Evolutionary conservation across 805 yeast genomes (phyloP).

Genomic region (Kodamaea kaohsiungensis): DNA sequence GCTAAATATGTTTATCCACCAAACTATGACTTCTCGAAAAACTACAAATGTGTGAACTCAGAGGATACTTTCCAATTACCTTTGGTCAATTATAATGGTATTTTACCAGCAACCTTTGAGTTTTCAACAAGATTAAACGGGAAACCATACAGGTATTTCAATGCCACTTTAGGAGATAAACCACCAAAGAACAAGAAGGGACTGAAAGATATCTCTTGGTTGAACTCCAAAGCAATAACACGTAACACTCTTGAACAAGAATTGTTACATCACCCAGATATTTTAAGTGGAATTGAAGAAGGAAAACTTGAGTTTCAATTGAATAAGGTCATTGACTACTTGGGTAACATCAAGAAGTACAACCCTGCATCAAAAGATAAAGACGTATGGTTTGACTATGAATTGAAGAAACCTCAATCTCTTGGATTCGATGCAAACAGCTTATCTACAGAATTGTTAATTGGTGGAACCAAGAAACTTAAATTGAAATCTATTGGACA

Average conservation of each 20-base stretch:
- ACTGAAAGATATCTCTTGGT: slow-evolving; percentile 38
- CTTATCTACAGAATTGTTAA: slow-evolving; percentile 22
- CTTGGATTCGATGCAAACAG: slow-evolving; percentile 23
- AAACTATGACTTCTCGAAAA: slow-evolving; percentile 16
- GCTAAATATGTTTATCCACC: slow-evolving; percentile 52
- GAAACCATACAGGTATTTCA: slow-evolving; percentile 20
- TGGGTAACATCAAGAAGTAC: slow-evolving; percentile 34
- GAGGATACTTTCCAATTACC: slow-evolving; percentile 33
- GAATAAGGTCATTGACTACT: slow-evolving; percentile 30
- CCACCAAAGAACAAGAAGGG: not conserved
- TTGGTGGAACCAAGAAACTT: slow-evolving; percentile 21
- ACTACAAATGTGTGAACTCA: slow-evolving; percentile 61
- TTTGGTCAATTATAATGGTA: slow-evolving; percentile 63
- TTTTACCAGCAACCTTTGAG: slow-evolving; percentile 58
- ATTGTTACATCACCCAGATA: slow-evolving; percentile 27
- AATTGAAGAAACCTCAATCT: slow-evolving; percentile 26
- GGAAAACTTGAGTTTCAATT: slow-evolving; percentile 37
- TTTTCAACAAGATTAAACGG: slow-evolving; percentile 31
- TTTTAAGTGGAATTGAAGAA: slow-evolving; percentile 18
- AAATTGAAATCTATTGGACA: slow-evolving; percentile 1
- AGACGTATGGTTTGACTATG: slow-evolving; percentile 34
- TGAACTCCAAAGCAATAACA: slow-evolving; percentile 20
- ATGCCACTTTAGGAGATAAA: slow-evolving; percentile 22
- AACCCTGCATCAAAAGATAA: slow-evolving; percentile 39
- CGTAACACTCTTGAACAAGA: slow-evolving; percentile 39